Base-by-base conservation (phyloP, 805 yeast genomes). In the Kazachstania psychrophila region DNA sequence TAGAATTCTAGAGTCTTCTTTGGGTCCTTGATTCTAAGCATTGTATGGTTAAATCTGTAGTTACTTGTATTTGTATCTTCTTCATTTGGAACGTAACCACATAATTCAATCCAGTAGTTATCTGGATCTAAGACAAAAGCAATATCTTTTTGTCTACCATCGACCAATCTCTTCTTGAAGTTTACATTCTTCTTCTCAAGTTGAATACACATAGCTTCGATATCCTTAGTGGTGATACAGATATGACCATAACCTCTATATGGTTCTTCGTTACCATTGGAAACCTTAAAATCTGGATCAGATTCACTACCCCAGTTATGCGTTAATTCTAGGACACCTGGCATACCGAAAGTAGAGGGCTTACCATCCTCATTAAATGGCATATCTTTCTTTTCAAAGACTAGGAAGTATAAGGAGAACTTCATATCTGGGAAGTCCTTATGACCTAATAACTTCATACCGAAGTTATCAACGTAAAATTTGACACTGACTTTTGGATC, bases 71-170 rank as follows among this genome's bases (percentile, higher is more conserved):
- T 42, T 4, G 22, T 34, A 14, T 31, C 26, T 13, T 63, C 68
- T 47, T 73, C 77, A 52, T 77, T 77, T 46, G 88, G 73, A 14
- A 63, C 68, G 48, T 74, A 78, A 52, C 76, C 77, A 47, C 89
- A 73, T 52, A 89, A 64, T 68, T 89, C 98, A 51, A 89, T 73
- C 98, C 98, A 89, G 65, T 92, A 92, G 50, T 92, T 92, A 62
- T 89, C 89, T 6, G 97, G 96, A 54, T 92, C 98, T 48, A 88
- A 72, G 6, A 80, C 94, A 61, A 89, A 92, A 0, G 97, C 97
- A 65, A 92, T 88, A 60, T 86, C 72, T 61, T 77, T 79, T 64
- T 85, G 95, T 62, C 96, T 77, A 25, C 98, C 98, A 56, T 89
- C 97, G 26, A 74, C 61, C 46, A 88, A 66, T 54, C 69, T 83